Conservation (phyloP, 306 rosid species). For the Rosa persica region DNA sequence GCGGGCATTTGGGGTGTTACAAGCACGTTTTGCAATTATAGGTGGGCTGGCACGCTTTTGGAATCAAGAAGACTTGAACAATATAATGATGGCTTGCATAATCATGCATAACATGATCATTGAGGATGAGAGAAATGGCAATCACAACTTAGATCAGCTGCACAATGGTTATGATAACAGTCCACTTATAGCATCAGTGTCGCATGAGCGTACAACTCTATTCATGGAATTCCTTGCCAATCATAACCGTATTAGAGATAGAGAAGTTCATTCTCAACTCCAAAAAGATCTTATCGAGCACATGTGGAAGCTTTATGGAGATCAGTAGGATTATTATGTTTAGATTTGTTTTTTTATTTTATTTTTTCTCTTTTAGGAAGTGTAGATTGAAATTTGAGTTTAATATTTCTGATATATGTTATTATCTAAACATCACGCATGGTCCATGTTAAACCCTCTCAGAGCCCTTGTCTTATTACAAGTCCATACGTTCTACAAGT, state of each 20-base stretch:
- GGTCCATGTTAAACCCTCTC: too few relatives aligned
- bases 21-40: not conserved
- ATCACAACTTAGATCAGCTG: not conserved
- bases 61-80: not conserved
- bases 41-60: not conserved
- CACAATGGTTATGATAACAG: not conserved
- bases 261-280: not conserved
- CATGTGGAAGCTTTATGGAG: not conserved
- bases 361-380: too few relatives aligned
- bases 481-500: too few relatives aligned
- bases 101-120: not conserved
- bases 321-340: too few relatives aligned
- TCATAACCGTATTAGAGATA: not conserved
- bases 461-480: constrained; percentile 1
- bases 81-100: not conserved
- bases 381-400: too few relatives aligned
- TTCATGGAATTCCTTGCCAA: not conserved
- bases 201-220: not conserved
- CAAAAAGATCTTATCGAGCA: constrained; percentile 22
- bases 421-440: too few relatives aligned
- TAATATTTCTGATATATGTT: too few relatives aligned
- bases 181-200: not conserved
- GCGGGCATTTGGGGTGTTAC: not conserved
- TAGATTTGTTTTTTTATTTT: too few relatives aligned
- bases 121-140: not conserved